Base-by-base conservation (phyloP, 2,329 filamentous ascomycete genomes). In the Sporothrix phasma region DNA sequence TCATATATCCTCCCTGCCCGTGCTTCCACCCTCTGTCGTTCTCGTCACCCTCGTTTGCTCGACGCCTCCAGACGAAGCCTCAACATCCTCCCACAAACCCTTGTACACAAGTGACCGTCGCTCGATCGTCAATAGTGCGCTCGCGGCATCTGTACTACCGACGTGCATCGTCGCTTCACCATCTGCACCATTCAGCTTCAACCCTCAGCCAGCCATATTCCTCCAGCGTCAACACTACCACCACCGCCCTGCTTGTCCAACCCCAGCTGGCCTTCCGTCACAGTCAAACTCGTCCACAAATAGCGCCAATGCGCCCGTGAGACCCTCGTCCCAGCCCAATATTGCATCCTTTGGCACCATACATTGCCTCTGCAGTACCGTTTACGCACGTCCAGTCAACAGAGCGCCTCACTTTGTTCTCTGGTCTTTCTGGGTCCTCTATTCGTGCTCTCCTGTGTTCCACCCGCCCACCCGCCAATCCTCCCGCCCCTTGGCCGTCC, bases 1-100 rank as follows among this genome's bases (percentile, higher is more conserved):
- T 51, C 26, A 62, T 62, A 62, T 62, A 62, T 34, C 26, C 8
- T 22, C 60, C 47, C 46, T 46, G 8, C 6, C 60, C 47, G 47
- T 62, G 60, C 45, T 51, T 62, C 59, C 59, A 45, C 37, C 58
- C 26, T 46, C 34, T 29, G 24, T 31, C 13, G 19, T 54, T 46
- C n/a, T 45, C 59, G 26, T 19, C 19, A 17, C 51, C 13, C 19
- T 41, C 24, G 24, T 29, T 22, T 53, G 26, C 26, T 53, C 45
- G 31, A 53, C 34, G 26, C 37, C 34, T 53, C 46, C n/a, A 53
- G 19, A 17, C 56, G 24, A 46, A 58, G 43, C 37, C 37, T 43
- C 54, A 58, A 41, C 22, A n/a, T 37, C 54, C 6, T 17, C 6
- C 13, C 13, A 34, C 39, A 15, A 17, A n/a, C 26, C 34, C 13